Evolutionary conservation across 257 asterid species (phyloP).

Genomic region (Leonotis leonurus): DNA sequence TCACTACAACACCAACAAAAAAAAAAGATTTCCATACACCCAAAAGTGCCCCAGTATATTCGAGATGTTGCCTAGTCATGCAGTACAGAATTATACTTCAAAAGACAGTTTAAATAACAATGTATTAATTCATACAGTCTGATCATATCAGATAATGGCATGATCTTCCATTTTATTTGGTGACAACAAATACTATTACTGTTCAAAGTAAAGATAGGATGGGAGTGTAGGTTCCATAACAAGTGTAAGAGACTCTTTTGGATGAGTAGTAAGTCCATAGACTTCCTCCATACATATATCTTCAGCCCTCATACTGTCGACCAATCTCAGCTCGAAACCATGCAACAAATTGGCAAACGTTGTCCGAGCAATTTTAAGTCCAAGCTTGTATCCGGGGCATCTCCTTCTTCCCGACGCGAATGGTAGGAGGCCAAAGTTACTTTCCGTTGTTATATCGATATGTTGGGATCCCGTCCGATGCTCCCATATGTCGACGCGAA

Average conservation of each 20-base stretch:
- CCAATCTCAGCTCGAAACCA: slow-evolving; percentile 24
- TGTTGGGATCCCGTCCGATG: slow-evolving; percentile 17
- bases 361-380: slow-evolving; percentile 22
- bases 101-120: no score
- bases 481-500: no score
- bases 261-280: slow-evolving; percentile 17
- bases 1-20: no score
- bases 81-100: no score
- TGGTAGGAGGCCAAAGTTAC: slow-evolving; percentile 17
- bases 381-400: slow-evolving; percentile 18
- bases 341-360: slow-evolving; percentile 28
- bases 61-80: no score
- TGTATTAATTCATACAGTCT: no score
- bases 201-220: neutral
- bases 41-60: no score
- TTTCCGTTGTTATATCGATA: no score
- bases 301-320: slow-evolving; percentile 9
- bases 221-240: slow-evolving; percentile 7
- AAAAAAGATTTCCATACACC: no score
- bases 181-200: no score
- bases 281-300: slow-evolving; percentile 20
- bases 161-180: no score
- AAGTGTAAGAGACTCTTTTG: slow-evolving; percentile 15
- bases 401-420: slow-evolving; percentile 26
- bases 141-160: no score